Conservation (phyloP, 2,329 filamentous ascomycete genomes). For the Huntiella decipiens region DNA sequence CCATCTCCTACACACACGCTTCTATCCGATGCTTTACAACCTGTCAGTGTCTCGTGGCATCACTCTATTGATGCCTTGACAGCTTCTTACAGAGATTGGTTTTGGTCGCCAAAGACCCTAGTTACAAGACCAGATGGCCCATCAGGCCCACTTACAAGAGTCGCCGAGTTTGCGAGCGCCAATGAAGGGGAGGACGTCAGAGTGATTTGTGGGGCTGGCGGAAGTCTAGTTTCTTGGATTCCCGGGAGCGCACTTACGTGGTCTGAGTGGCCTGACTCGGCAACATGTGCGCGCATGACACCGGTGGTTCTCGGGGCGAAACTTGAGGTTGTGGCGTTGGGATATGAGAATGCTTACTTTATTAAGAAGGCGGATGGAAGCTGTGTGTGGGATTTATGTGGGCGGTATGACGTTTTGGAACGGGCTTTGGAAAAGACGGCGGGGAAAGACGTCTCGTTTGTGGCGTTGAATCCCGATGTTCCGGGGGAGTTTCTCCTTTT, state of each 20-base stretch:
- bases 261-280: constrained; percentile 5
- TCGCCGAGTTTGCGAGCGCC: constrained; percentile 4
- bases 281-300: constrained; percentile 5
- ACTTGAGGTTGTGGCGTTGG: constrained; percentile 7
- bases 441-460: constrained; percentile 7
- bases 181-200: constrained; percentile 8
- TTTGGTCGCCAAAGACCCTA: constrained; percentile 1
- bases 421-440: constrained; percentile 5
- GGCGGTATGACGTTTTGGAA: constrained; percentile 7
- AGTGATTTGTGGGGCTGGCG: constrained; percentile 7
- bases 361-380: constrained; percentile 8
- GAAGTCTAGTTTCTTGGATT: constrained; percentile 7
- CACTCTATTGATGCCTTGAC: constrained; percentile 2
- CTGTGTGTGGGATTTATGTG: constrained; percentile 5
- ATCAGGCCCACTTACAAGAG: background rate
- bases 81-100: constrained; percentile 8
- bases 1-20: constrained; percentile 1
- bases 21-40: constrained; percentile 5
- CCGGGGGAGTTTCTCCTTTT: constrained; percentile 8
- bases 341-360: constrained; percentile 5
- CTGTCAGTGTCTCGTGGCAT: constrained; percentile 4
- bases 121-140: background rate
- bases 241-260: constrained; percentile 2
- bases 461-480: constrained; percentile 9
- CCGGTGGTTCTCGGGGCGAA: constrained; percentile 6